Evolutionary conservation across 495 filamentous ascomycete genomes (phyloP), one percentile per base, ranked within the genome.

Genomic region (Penicillium waksmanii): DNA sequence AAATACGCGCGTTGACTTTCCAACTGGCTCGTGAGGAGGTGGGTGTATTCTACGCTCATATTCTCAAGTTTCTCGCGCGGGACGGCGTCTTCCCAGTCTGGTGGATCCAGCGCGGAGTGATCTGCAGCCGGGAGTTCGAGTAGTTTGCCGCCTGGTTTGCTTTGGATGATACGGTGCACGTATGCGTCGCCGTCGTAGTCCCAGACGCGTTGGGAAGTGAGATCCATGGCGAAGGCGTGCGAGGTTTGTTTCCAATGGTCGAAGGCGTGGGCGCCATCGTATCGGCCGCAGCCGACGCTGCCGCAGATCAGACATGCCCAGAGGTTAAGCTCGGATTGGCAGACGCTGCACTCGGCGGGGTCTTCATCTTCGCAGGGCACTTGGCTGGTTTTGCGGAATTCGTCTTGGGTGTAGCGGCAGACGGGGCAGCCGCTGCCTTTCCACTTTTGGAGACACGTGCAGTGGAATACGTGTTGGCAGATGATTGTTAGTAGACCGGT

Each of bases 381-480:
- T 40, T 66, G 67, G 42, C 61, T 66, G 35, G 62, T 72, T 31
- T 67, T 71, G 40, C 73, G 73, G 51, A 79, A 71, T 53, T 80
- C 81, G 50, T 83, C 79, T 69, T 89, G 84, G 57, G 93, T 95
- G 65, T 96, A 96, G 4, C 95, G 88, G 66, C 95, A 98, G 13
- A 98, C 92, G 0, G 95, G 95, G 67, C 95, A 98, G 31, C 94
- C 94, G 51, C 84, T 88, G 18, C 94, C 95, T 67, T 89, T 89
- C 95, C 95, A 98, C 67, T 96, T 98, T 65, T 96, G 90, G 1
- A 98, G 81, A 76, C 95, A 98, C 6, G 89, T 92, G 72, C 95
- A 98, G 76, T 98, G 95, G 70, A 98, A 98, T 55, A 98, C 93
- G 63, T 98, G 95, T 66, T 98, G 96, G 72, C 95, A 98, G 60